Base-by-base conservation (phyloP, 2,329 filamentous ascomycete genomes). In the Ophiostoma ulmi region DNA sequence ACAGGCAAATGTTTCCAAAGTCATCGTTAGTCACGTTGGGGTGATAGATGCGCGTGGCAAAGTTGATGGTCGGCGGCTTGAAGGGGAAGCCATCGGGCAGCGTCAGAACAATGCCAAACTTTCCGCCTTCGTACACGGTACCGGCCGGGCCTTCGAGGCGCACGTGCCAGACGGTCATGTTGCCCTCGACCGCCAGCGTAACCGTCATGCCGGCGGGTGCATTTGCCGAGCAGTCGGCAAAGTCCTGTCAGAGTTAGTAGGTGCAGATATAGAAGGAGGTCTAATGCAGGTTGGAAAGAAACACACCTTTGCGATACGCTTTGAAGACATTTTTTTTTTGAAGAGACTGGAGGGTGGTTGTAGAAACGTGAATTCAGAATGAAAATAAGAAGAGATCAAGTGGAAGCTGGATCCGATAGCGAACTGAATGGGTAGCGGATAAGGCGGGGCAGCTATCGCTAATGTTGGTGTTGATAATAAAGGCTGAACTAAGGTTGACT, bases 31-130 rank as follows among this genome's bases (percentile, higher is more conserved):
- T 93, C 72, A 97, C 87, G 81, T 97, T 97, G 64, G 94, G 93
- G 83, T 97, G 94, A 86, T 97, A 97, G 84, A 97, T 91, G 81
- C 94, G 94, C 69, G 93, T 97, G 74, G 84, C 82, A 85, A 97
- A 97, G 77, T 86, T 88, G 75, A 97, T 85, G 72, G 86, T 83
- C 20, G 93, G 93, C 31, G 93, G 88, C 81, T 95, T 95, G 88
- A 97, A 97, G 48, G 93, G 93, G 83, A 97, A 97, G 77, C 93
- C 90, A 75, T 83, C 81, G 17, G 93, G 93, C 13, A 97, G 88
- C 58, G 81, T 84, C 75, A 97, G 84, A 73, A 89, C 81, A 73
- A 97, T 81, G 75, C 87, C 87, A 86, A 93, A 97, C 74, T 82
- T 83, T 77, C 93, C 93, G 75, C 88, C 89, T 83, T 79, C 77